Percentiles rank a stretch among this genome's conserved stretches.
Evolutionary conservation across 768 basidiomycete species (phyloP).

Genomic region (Floccularia luteovirens): DNA sequence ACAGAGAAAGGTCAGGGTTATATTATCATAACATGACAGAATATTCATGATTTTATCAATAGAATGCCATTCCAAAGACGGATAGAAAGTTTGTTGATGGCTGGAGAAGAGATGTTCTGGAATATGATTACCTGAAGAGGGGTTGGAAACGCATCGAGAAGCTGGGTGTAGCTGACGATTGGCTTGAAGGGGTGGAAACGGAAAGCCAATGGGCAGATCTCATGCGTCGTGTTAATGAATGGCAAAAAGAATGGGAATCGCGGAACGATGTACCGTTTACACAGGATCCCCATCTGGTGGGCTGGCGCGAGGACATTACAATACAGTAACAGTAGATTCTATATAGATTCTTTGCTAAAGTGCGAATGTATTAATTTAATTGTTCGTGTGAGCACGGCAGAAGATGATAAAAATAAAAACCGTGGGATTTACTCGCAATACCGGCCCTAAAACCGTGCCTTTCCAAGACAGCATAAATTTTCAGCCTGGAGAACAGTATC

Average conservation of each 20-base stretch:
- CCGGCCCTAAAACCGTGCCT: background rate
- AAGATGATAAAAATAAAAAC: too few relatives aligned
- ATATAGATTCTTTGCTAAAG: background rate
- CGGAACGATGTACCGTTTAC: slow-evolving; percentile 15
- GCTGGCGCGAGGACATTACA: slow-evolving; percentile 2
- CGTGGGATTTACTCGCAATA: too few relatives aligned
- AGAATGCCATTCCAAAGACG: slow-evolving; percentile 32
- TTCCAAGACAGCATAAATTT: slow-evolving; percentile 16
- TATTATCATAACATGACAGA: background rate
- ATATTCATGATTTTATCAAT: background rate
- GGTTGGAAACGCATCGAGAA: slow-evolving; percentile 40
- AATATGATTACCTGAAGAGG: slow-evolving; percentile 23
- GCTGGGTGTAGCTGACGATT: slow-evolving; percentile 27
- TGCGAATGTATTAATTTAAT: background rate
- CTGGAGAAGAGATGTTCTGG: slow-evolving; percentile 33
- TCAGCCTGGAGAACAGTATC: slow-evolving; percentile 2
- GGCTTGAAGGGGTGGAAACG: slow-evolving; percentile 41
- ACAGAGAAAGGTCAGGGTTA: slow-evolving; percentile 18
- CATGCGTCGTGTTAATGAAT: slow-evolving; percentile 36
- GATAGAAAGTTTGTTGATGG: slow-evolving; percentile 38
- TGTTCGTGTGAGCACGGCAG: too few relatives aligned
- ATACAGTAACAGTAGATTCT: background rate
- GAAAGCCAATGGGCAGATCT: slow-evolving; percentile 45
- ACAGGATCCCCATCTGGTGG: slow-evolving; percentile 12
- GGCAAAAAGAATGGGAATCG: slow-evolving; percentile 50